These are phyloP conservation scores for Skeletonema costatum DNA, from an alignment of 108 stramenopile genomes.

Conservation along the genomic window DNA sequence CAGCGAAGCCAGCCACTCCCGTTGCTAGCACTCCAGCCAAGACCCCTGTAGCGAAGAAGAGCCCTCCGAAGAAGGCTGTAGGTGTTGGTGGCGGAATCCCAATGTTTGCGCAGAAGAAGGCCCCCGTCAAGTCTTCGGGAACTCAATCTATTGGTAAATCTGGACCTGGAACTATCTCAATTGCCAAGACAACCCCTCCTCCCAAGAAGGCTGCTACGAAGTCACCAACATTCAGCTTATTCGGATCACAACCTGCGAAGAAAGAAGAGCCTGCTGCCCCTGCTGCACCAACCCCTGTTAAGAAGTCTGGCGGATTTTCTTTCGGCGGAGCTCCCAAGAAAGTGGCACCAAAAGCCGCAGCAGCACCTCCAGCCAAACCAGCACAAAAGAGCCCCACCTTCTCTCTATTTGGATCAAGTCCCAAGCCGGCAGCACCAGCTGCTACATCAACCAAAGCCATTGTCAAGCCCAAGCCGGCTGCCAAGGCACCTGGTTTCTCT, in stretches of 20 bases:
- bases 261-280: conserved; percentile 28
- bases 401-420: conserved; percentile 22
- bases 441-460: not conserved
- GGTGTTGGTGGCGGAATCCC: conserved; percentile 19
- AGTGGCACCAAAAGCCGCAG: conserved; percentile 5
- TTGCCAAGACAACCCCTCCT: conserved; percentile 12
- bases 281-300: conserved; percentile 38
- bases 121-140: conserved; percentile 6
- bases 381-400: conserved; percentile 22
- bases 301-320: conserved; percentile 16
- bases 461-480: conserved; percentile 1
- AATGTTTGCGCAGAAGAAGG: conserved; percentile 26
- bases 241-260: conserved; percentile 24
- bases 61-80: conserved; percentile 17
- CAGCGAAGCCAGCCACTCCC: conserved; percentile 17
- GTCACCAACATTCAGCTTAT: conserved; percentile 39
- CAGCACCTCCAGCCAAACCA: not conserved
- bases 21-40: conserved; percentile 7
- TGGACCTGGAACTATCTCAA: conserved; percentile 39
- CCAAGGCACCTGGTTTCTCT: not conserved
- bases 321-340: conserved; percentile 35
- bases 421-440: conserved; percentile 23
- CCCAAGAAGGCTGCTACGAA: conserved; percentile 26
- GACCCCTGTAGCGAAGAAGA: conserved; percentile 36
- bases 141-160: conserved; percentile 6